These are phyloP conservation scores for Stephania japonica DNA, from an alignment of 164 flowering plant genomes.

Conservation along the genomic window DNA sequence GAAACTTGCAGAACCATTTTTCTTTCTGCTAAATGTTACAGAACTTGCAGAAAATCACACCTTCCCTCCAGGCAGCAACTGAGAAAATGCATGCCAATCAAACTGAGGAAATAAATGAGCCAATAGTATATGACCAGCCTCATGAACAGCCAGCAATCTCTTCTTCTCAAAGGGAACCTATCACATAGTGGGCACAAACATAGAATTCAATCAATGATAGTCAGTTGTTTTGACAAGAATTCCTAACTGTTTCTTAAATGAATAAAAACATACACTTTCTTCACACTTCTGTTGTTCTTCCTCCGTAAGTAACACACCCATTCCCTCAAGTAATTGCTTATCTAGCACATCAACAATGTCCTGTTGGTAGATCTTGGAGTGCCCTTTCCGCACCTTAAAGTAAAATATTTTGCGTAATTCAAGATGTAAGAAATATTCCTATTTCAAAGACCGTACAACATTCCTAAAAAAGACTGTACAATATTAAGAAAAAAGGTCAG, in stretches of 20 bases:
- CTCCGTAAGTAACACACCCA: conserved; percentile 96
- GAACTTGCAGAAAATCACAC: conserved; percentile 23
- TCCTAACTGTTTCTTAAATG: neutral
- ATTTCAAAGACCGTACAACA: neutral
- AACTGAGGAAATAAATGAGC: conserved; percentile 94
- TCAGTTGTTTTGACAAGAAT: conserved; percentile 1
- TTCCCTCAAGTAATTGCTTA: conserved; percentile 94
- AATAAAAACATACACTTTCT: conserved; percentile 55
- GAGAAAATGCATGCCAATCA: conserved; percentile 99
- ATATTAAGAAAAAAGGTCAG: too few relatives aligned
- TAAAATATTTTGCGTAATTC: neutral
- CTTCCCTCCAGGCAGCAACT: conserved; percentile 96
- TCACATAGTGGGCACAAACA: conserved; percentile 5
- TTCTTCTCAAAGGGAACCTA: conserved; percentile 86
- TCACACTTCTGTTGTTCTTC: conserved; percentile 93
- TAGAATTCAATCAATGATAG: neutral
- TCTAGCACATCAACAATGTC: conserved; percentile 92
- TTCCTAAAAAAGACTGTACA: neutral
- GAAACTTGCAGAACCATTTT: neutral
- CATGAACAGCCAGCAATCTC: conserved; percentile 89
- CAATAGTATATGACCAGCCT: conserved; percentile 92
- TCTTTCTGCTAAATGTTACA: neutral
- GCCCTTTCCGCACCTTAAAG: conserved; percentile 84
- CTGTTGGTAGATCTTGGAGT: conserved; percentile 65
- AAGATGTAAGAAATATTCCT: neutral